Conservation (phyloP, 2,329 filamentous ascomycete species). For the Cladophialophora yegresii region DNA sequence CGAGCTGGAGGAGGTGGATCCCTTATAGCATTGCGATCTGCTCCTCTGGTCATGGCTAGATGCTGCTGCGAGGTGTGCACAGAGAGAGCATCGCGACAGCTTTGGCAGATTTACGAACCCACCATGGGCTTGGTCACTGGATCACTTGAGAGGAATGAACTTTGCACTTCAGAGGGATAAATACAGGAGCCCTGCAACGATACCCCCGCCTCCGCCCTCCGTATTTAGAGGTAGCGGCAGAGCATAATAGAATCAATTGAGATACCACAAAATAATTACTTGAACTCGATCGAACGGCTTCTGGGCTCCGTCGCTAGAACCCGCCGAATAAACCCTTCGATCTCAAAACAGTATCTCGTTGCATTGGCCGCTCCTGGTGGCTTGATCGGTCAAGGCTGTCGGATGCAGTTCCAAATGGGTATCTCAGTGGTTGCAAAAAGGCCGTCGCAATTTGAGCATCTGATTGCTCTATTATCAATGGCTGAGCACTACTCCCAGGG, state of each 20-base stretch:
- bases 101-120: background rate
- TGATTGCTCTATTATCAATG: background rate
- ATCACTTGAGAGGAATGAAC: background rate
- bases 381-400: background rate
- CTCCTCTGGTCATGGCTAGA: background rate
- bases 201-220: background rate
- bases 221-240: background rate
- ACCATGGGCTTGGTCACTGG: background rate
- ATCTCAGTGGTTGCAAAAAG: background rate
- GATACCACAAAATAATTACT: background rate
- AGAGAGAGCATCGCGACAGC: conserved; percentile 19
- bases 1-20: conserved; percentile 18
- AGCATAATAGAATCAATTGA: background rate
- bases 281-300: background rate
- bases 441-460: background rate
- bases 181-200: background rate
- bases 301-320: background rate
- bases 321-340: background rate
- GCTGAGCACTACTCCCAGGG: background rate
- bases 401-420: background rate
- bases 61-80: background rate
- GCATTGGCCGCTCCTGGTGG: background rate
- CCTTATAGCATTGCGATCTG: background rate
- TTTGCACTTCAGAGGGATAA: background rate
- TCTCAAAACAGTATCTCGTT: background rate